Evolutionary conservation across 805 yeast species (phyloP).

Genomic region (Metschnikowia chrysomelidarum): DNA sequence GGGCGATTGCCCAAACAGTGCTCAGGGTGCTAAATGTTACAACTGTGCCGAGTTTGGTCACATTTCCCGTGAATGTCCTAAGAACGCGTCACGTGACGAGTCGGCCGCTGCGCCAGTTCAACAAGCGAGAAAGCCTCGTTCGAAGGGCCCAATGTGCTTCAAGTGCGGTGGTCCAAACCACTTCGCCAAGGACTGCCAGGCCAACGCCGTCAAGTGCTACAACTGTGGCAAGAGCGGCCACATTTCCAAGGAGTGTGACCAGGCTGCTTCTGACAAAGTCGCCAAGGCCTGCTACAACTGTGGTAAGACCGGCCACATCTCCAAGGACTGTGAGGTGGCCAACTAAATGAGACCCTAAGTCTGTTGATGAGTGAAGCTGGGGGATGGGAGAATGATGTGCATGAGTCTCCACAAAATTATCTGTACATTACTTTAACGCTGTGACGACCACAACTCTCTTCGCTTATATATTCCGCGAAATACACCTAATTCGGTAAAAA

Average conservation of each 20-base stretch:
- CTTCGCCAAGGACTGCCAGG: constrained; percentile 87
- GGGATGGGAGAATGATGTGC: constrained; percentile 16
- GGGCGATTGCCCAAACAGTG: constrained; percentile 72
- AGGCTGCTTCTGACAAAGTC: constrained; percentile 43
- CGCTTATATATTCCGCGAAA: constrained; percentile 12
- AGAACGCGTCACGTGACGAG: constrained; percentile 34
- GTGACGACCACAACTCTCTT: constrained; percentile 19
- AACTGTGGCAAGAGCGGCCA: constrained; percentile 92
- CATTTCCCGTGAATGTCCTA: constrained; percentile 71
- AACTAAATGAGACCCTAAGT: constrained; percentile 13
- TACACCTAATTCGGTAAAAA: too few species aligned
- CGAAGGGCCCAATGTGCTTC: constrained; percentile 65
- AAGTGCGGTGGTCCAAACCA: constrained; percentile 94
- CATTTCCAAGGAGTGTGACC: constrained; percentile 77
- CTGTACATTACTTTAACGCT: constrained; percentile 19
- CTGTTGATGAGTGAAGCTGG: constrained; percentile 17
- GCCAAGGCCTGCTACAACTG: constrained; percentile 70
- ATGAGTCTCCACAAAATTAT: constrained; percentile 13
- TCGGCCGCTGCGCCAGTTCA: constrained; percentile 21
- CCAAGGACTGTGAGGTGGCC: constrained; percentile 60
- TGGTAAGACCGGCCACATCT: constrained; percentile 82
- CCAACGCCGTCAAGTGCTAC: constrained; percentile 74
- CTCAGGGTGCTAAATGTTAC: constrained; percentile 75
- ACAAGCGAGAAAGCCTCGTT: constrained; percentile 19
- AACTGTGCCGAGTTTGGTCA: constrained; percentile 78